Evolutionary conservation across 176 grass and related monocot species (phyloP).

Genomic region (Calamus simplicifolius): DNA sequence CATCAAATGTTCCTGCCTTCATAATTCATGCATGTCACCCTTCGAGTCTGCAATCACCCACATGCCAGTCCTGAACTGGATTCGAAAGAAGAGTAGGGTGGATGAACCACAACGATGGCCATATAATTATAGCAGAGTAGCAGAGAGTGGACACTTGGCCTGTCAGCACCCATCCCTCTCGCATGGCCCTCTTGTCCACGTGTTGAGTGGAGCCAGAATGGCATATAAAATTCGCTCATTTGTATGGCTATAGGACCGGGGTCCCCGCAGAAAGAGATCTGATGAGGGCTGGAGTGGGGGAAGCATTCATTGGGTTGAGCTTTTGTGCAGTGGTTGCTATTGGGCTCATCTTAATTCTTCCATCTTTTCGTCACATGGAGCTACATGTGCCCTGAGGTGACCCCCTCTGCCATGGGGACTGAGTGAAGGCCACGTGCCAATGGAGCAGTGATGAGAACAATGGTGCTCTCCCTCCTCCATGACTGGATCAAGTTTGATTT

Average conservation of each 20-base stretch:
- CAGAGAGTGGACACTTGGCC: slow-evolving; percentile 8
- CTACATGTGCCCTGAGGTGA: neutral
- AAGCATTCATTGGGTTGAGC: too few relatives aligned
- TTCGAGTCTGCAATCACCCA: slow-evolving; percentile 18
- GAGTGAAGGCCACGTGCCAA: too few relatives aligned
- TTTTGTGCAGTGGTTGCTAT: neutral
- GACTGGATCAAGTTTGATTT: too few relatives aligned
- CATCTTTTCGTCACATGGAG: neutral
- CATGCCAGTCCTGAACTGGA: slow-evolving; percentile 16
- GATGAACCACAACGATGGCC: neutral
- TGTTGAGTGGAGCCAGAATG: neutral
- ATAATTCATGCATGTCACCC: slow-evolving; percentile 29
- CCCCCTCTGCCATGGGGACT: too few relatives aligned
- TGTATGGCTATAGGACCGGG: too few relatives aligned
- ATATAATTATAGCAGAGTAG: neutral
- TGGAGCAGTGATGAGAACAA: too few relatives aligned
- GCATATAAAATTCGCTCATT: too few relatives aligned
- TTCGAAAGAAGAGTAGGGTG: neutral
- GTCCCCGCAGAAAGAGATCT: too few relatives aligned
- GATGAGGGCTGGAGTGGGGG: too few relatives aligned
- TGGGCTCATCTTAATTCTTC: neutral
- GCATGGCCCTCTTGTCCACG: neutral
- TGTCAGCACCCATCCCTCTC: too few relatives aligned
- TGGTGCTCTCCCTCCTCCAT: too few relatives aligned
- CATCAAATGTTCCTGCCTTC: slow-evolving; percentile 5